Evolutionary conservation across 2,329 filamentous ascomycete species (phyloP).

Genomic region (Talaromyces sp.): DNA sequence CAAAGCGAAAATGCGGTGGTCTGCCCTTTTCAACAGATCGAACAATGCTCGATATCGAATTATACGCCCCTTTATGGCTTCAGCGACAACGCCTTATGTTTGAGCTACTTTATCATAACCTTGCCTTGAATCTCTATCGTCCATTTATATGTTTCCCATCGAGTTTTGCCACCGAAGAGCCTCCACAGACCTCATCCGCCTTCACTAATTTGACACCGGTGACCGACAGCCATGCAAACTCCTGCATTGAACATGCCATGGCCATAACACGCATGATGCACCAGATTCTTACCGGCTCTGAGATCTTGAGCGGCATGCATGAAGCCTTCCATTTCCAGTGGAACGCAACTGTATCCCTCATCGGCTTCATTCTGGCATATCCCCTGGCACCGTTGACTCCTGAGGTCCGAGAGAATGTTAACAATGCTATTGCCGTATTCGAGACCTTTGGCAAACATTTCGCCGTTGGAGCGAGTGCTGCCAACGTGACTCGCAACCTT

Average conservation of each 20-base stretch:
- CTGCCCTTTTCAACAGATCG: conserved; percentile 39
- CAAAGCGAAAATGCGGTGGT: conserved; percentile 32
- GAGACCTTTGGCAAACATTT: conserved; percentile 37
- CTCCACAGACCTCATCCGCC: not conserved
- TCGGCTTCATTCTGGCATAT: conserved; percentile 43
- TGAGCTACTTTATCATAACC: conserved; percentile 42
- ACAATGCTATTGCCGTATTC: conserved; percentile 35
- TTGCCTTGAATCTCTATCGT: conserved; percentile 39
- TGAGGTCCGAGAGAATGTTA: conserved; percentile 33
- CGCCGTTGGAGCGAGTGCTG: conserved; percentile 33
- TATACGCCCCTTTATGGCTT: conserved; percentile 40
- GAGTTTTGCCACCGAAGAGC: not conserved
- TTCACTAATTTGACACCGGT: conserved; percentile 17
- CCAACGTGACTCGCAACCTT: conserved; percentile 31
- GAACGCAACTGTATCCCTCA: conserved; percentile 40
- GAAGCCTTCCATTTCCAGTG: conserved; percentile 46
- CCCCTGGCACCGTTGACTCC: conserved; percentile 30
- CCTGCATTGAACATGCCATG: conserved; percentile 36
- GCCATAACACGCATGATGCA: conserved; percentile 40
- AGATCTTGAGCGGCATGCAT: conserved; percentile 38
- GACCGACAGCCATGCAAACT: conserved; percentile 28
- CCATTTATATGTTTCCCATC: conserved; percentile 39
- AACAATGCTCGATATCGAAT: conserved; percentile 34
- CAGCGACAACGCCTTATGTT: conserved; percentile 44
- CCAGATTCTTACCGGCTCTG: conserved; percentile 31